Base-by-base conservation (phyloP, 2,329 filamentous ascomycete species). In the Plenodomus lindquistii region DNA sequence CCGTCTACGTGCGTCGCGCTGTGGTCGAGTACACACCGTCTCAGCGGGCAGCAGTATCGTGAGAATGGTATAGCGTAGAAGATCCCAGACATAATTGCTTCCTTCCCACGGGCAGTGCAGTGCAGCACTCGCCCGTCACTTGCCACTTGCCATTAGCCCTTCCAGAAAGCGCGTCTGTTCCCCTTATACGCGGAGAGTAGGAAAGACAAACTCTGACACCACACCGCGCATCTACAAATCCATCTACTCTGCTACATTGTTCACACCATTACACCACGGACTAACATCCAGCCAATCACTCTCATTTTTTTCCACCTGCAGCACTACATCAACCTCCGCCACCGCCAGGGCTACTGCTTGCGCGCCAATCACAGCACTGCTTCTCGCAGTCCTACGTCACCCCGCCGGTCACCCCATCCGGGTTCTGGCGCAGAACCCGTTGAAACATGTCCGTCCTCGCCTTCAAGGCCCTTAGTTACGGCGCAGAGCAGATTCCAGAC, bases 401-500 rank as follows among this genome's bases (percentile, higher is more conserved):
- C 46, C 48, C 17, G 39, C 52, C 53, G 39, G 48, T 49, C 47
- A 48, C 47, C 47, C 36, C 57, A 59, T 50, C 53, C 50, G 43
- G 65, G 56, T 68, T 67, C 55, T 57, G 55, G 48, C 42, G 42
- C 38, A 55, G 54, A 48, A 42, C 44, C 48, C 45, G 35, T 57
- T 53, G 54, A 55, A 65, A 50, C 18, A 71, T 71, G 69, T 62
- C 68, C 39, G 62, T 63, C 24, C 64, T 73, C 41, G 70, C 69
- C 24, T 63, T 73, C 46, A 72, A 72, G 52, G 71, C 70, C n/a
- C 57, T 73, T 22, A 60, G 59, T 47, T 68, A 68, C 60, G 71
- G 69, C 48, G 70, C 67, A 37, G 69, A 72, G 47, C 66, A 65
- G 54, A 70, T 73, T 46, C 70, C 70, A 29, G 71, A 73, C 64